Evolutionary conservation across 352 stramenopile species (phyloP).

Genomic region (Lagenidium sp.): DNA sequence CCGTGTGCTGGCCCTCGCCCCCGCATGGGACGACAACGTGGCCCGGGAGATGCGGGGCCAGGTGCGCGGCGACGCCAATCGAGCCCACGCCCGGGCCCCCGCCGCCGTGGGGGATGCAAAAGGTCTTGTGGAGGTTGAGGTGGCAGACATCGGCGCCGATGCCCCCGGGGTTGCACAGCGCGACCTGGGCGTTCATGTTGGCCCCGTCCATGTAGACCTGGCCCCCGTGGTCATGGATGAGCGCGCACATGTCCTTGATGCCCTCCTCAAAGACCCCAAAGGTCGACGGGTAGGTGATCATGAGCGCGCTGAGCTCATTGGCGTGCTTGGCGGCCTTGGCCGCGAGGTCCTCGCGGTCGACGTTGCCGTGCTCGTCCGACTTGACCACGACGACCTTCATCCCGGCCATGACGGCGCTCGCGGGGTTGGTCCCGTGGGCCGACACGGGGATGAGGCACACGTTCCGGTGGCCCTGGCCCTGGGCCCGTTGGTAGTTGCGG

Average conservation of each 20-base stretch:
- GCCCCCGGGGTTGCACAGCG: conserved; percentile 92
- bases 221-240: conserved; percentile 95
- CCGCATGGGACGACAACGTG: conserved; percentile 84
- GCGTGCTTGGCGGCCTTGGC: conserved; percentile 95
- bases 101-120: conserved; percentile 98
- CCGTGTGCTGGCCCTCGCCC: conserved; percentile 66
- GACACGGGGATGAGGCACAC: conserved; percentile 98
- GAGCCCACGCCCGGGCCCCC: conserved; percentile 92
- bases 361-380: conserved; percentile 94
- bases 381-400: conserved; percentile 98
- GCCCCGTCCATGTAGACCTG: conserved; percentile 99
- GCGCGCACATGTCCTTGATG: conserved; percentile 95
- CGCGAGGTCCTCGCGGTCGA: conserved; percentile 93
- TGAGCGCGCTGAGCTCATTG: conserved; percentile 95
- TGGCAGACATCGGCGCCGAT: conserved; percentile 99
- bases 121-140: conserved; percentile 99
- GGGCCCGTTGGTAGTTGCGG: conserved; percentile 91
- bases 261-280: conserved; percentile 99
- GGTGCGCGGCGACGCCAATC: conserved; percentile 90
- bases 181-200: conserved; percentile 99
- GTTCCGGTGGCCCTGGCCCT: conserved; percentile 92
- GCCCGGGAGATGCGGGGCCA: conserved; percentile 95
- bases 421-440: conserved; percentile 98
- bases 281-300: conserved; percentile 99
- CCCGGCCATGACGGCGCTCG: conserved; percentile 95